A percentile compares a stretch with the other conserved stretches of the same genome.
These are phyloP conservation scores for Chrysophaeum taylorii DNA, from an alignment of 352 stramenopile genomes.

Conservation along the genomic window DNA sequence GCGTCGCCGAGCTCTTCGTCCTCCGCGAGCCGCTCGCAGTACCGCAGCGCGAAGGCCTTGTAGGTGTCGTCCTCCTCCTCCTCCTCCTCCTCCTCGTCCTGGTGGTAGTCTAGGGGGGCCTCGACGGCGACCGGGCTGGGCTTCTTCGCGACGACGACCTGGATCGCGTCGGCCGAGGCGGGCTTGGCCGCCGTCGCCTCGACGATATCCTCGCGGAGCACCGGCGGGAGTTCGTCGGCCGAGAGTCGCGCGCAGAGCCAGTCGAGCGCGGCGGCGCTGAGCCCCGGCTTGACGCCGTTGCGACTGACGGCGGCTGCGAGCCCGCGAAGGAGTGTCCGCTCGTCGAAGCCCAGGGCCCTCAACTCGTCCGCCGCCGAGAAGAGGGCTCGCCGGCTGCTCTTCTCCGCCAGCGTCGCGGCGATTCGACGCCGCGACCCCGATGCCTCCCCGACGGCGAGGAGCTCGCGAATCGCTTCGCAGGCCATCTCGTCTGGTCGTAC, in stretches of 20 bases:
- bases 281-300: too few species aligned
- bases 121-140: not conserved
- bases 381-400: too few species aligned
- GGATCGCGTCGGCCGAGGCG: not conserved
- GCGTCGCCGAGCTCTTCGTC: not conserved
- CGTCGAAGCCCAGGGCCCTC: too few species aligned
- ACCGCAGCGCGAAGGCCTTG: constrained; percentile 11
- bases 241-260: constrained; percentile 43
- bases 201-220: constrained; percentile 36
- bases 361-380: too few species aligned
- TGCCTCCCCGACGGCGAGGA: too few species aligned
- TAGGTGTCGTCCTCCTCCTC: not conserved
- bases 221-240: constrained; percentile 32
- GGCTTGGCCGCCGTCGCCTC: not conserved
- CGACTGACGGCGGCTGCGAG: too few species aligned
- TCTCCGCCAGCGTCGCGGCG: too few species aligned
- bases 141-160: not conserved
- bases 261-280: constrained; percentile 41
- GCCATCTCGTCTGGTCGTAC: too few species aligned
- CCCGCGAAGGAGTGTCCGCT: too few species aligned
- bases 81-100: not conserved
- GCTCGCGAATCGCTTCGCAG: too few species aligned
- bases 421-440: too few species aligned
- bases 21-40: not conserved
- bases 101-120: not conserved